Conservation (phyloP, 345 rosid species). For the Pelargonium nanum region DNA sequence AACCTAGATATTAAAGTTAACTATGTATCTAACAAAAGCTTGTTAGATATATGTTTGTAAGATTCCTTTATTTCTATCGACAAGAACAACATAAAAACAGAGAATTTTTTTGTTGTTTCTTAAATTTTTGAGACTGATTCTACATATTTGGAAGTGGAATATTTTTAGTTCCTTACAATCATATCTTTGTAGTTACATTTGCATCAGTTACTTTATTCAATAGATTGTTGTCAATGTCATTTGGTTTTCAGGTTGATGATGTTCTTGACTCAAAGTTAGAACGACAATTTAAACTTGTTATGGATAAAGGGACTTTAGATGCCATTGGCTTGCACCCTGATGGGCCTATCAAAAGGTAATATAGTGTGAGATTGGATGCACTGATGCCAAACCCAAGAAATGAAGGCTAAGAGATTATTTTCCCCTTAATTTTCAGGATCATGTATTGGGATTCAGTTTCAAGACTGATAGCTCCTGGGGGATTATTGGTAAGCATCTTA, state of each 20-base stretch:
- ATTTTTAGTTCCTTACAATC: not conserved
- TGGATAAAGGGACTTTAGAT: slow-evolving; percentile 97
- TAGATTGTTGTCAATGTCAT: not conserved
- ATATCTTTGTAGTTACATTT: not conserved
- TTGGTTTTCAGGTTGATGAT: slow-evolving; percentile 63
- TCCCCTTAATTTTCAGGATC: slow-evolving; percentile 33
- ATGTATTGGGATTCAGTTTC: slow-evolving; percentile 93
- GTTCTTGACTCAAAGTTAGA: slow-evolving; percentile 72
- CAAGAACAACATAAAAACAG: too few relatives aligned
- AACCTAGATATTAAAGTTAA: not conserved
- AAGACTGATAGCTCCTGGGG: slow-evolving; percentile 72
- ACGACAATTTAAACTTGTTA: slow-evolving; percentile 63
- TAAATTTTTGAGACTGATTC: not conserved
- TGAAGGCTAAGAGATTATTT: not conserved
- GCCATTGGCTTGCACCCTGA: slow-evolving; percentile 98
- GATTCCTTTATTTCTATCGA: too few relatives aligned
- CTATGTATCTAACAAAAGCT: not conserved
- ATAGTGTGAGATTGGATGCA: not conserved
- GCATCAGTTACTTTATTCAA: not conserved
- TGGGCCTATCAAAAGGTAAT: slow-evolving; percentile 77
- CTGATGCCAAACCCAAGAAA: not conserved
- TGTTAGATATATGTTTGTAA: too few relatives aligned
- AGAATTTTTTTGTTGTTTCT: not conserved
- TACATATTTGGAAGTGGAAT: not conserved
- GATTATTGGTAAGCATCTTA: slow-evolving; percentile 51